phyloP scores from a whole-genome alignment of 345 rosid species.

The Eucalyptus rudis region DNA sequence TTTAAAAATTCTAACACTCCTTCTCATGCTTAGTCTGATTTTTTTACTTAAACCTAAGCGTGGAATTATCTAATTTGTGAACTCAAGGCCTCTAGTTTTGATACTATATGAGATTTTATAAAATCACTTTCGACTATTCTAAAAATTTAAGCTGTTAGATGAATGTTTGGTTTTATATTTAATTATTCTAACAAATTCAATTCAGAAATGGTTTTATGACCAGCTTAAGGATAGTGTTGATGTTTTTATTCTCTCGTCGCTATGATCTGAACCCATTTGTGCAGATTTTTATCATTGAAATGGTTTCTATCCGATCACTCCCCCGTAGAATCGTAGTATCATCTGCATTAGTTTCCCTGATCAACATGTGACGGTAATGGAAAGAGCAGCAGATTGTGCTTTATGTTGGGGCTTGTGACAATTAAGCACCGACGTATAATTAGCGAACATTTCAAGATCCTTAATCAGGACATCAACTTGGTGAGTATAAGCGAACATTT shows the following conservation, averaged over 20 bases:
- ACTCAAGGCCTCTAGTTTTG: accelerated
- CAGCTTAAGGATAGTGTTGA: neutral
- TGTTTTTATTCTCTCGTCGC: neutral
- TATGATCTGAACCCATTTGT: neutral
- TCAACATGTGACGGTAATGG: neutral
- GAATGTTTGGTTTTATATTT: no score
- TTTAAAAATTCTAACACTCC: no score
- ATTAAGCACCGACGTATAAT: neutral
- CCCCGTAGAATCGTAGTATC: neutral
- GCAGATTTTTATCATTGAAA: neutral
- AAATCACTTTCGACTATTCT: accelerated
- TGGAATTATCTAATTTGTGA: accelerated
- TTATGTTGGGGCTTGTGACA: neutral
- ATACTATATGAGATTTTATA: no score
- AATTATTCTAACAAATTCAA: neutral
- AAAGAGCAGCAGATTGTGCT: neutral
- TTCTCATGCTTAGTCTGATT: accelerated
- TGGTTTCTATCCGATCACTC: neutral
- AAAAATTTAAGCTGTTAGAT: no score
- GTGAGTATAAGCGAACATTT: neutral
- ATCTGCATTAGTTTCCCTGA: neutral
- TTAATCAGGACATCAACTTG: neutral
- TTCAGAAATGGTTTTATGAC: neutral
- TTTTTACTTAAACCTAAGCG: accelerated
- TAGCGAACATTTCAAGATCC: neutral